Conservation (phyloP, 768 basidiomycete species). For the Panaeolus papilionaceus region DNA sequence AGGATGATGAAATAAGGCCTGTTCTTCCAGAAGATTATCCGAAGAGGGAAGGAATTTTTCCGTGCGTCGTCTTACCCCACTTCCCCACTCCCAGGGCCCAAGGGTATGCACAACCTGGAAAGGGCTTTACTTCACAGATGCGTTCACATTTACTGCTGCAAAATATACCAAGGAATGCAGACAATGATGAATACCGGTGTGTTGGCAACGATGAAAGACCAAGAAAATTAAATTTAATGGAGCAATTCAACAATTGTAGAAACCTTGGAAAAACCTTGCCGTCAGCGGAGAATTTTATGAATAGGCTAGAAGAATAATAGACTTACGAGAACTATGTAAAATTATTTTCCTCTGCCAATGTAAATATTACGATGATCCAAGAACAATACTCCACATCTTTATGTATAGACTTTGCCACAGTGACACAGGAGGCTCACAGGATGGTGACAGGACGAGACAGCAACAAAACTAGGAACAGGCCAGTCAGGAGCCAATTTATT, state of each 20-base stretch:
- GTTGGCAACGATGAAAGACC: neutral
- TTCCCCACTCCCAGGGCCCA: neutral
- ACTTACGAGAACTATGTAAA: neutral
- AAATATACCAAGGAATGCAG: neutral
- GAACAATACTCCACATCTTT: too few relatives aligned
- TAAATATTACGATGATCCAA: too few relatives aligned
- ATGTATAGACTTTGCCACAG: neutral
- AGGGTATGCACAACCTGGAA: neutral
- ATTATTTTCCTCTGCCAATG: neutral
- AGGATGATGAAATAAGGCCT: neutral
- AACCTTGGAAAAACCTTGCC: conserved; percentile 1
- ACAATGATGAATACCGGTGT: neutral
- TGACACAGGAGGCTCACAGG: neutral
- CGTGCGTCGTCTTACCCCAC: neutral
- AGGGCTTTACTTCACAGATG: neutral
- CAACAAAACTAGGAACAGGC: neutral
- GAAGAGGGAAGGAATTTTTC: neutral
- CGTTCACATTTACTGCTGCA: neutral
- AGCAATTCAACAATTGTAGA: neutral
- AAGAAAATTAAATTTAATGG: neutral
- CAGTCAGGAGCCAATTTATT: neutral
- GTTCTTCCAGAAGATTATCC: conserved; percentile 7
- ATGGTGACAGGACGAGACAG: neutral
- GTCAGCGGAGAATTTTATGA: conserved; percentile 7
- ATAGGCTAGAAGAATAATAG: neutral